Evolutionary conservation across 139 green algal genomes (phyloP), one percentile per base, ranked within the genome.

Genomic region (Bryopsis sp.): DNA sequence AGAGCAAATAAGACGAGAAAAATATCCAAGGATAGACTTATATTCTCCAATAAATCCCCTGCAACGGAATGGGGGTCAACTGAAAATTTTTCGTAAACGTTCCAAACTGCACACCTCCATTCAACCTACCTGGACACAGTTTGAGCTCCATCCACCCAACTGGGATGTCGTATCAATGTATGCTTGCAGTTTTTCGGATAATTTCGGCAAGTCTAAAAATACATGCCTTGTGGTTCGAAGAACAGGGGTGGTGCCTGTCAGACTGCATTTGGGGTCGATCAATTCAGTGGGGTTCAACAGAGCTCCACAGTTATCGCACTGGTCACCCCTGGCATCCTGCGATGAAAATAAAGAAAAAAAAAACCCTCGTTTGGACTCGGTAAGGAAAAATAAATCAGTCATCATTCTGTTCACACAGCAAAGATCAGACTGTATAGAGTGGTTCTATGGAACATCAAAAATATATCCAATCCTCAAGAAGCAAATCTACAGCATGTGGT

Each of bases 181-280:
- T 1, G 79, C 64, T 73, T 83, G 75, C 65, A 95, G 84, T 68
- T 79, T 38, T 0, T 62, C 66, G 1, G 80, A 78, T 11, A 98
- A 81, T 71, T 75, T 59, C 7, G 93, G 92, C 64, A 98, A 86
- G 81, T 98, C 89, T 61, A 98, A 78, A 84, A 96, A 98, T 4
- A 98, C 62, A 82, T 98, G 93, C 46, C 78, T 74, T 0, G 93
- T 98, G 46, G 75, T 76, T 43, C 54, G 47, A 58, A 89, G 62
- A 63, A 85, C 73, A 0, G 88, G 88, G 2, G 73, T 82, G 11
- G 73, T 86, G 4, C 84, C 77, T 72, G 73, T 83, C 36, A 37
- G 24, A 26, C 48, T 58, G 38, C 67, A 73, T 47, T 66, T 77
- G 29, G 89, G 87, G 61, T 89, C 79, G 60, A 91, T 86, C 8